Conservation (phyloP, 371 early-diverging fungal genomes). For the Thermomucor indicae-seudaticae region DNA sequence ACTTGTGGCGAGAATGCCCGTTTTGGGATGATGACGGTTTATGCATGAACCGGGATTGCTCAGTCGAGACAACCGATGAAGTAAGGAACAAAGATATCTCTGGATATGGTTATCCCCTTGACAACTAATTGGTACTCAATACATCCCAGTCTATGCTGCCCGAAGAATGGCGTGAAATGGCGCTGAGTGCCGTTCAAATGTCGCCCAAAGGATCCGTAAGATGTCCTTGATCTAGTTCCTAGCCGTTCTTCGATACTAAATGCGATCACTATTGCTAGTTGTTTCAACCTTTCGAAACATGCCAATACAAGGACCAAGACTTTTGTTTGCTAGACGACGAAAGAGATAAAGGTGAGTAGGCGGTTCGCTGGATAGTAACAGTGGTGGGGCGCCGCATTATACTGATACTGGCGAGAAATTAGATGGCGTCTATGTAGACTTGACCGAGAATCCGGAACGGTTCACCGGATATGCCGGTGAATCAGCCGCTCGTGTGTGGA, state of each 20-base stretch:
- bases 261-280: conserved; percentile 26
- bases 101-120: not conserved
- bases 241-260: no score
- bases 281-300: conserved; percentile 52
- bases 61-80: conserved; percentile 81
- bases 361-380: not conserved
- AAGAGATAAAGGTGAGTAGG: conserved; percentile 43
- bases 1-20: conserved; percentile 87
- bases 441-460: conserved; percentile 90
- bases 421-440: conserved; percentile 87
- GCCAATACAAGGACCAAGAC: conserved; percentile 74
- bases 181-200: conserved; percentile 52
- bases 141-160: conserved; percentile 28
- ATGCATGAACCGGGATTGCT: conserved; percentile 85
- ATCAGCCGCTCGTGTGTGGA: conserved; percentile 88
- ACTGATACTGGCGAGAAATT: not conserved
- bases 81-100: conserved; percentile 21
- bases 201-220: conserved; percentile 48
- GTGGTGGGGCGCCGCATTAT: not conserved
- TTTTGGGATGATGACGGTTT: conserved; percentile 86
- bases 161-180: conserved; percentile 48
- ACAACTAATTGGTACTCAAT: not conserved
- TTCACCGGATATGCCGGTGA: conserved; percentile 95
- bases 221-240: no score
- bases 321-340: conserved; percentile 91